Base-by-base conservation (phyloP, 164 flowering plant species). In the Nymphaea colorata region DNA sequence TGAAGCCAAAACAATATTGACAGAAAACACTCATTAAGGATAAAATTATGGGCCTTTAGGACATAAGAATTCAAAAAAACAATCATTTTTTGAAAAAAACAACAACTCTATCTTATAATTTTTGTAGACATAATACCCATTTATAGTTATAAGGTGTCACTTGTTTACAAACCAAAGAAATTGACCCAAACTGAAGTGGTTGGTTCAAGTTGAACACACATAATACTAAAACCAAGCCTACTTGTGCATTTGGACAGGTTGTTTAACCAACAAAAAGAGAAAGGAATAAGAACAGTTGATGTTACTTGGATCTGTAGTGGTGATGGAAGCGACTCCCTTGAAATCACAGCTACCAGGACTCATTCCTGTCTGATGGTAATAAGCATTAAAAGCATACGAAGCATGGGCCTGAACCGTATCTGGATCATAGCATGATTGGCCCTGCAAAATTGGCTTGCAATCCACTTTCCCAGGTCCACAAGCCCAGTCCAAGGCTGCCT, bases 391-490 rank as follows among this genome's bases (percentile, higher is more conserved):
- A 66, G 96, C 98, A 79, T 84, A 92, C 2, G 87, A 78, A 41
- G 95, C 86, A 83, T 92, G 98, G 5, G 90, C 72, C 62, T 69
- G 71, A 51, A 92, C 90, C 51, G 73, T 85, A 73, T 92, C 85
- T 3, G 98, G 98, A 16, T 84, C 95, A 77, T 88, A 90, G 76
- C 98, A 92, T 7, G 82, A 80, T 67, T 87, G 80, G 41, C 95
- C 96, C 72, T 87, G 94, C 79, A 83, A 53, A 76, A 92, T 62
- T 8, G 86, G 77, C 5, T 91, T 81, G 77, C 98, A 92, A 65
- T 92, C 81, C 43, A 88, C 98, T 74, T 85, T 88, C 51, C 98
- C 98, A 6, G 94, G 91, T 51, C 98, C 98, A 79, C 98, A 92
- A 10, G 98, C 96, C 98, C 98, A 92, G 75, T 90, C 96, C 59